Conservation (phyloP, 2,329 filamentous ascomycete genomes). For the Emmonsia crescens region DNA sequence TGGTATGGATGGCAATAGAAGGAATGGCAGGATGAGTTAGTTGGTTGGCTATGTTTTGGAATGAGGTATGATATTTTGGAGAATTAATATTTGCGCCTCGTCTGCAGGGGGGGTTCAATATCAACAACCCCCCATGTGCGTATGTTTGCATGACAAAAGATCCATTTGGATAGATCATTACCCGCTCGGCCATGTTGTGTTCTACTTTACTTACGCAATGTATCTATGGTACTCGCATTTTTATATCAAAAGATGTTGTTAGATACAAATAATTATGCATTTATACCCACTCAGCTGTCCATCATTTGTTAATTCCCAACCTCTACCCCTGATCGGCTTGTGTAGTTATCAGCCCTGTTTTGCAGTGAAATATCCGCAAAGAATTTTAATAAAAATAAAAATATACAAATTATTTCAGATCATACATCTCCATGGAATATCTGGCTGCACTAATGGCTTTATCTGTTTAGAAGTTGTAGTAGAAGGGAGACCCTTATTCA, state of each 20-base stretch:
- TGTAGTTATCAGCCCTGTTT: background rate
- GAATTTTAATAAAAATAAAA: background rate
- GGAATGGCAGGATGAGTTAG: background rate
- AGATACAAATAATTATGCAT: background rate
- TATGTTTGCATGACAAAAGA: background rate
- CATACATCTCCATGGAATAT: background rate
- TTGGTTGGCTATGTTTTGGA: background rate
- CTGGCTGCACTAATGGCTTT: background rate
- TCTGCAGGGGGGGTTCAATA: background rate
- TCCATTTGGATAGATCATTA: background rate
- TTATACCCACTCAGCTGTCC: background rate
- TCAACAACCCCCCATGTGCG: background rate
- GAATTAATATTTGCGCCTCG: background rate
- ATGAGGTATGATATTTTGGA: background rate
- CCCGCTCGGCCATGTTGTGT: background rate
- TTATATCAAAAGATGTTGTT: background rate
- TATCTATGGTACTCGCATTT: background rate
- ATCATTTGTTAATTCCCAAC: background rate
- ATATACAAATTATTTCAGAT: background rate
- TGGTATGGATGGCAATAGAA: background rate
- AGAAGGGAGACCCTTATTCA: no score
- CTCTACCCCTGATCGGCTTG: background rate
- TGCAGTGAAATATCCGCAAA: background rate
- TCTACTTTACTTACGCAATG: background rate
- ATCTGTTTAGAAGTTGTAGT: background rate